Base-by-base conservation (phyloP, 2,329 filamentous ascomycete species). In the Scedosporium minutisporum region DNA sequence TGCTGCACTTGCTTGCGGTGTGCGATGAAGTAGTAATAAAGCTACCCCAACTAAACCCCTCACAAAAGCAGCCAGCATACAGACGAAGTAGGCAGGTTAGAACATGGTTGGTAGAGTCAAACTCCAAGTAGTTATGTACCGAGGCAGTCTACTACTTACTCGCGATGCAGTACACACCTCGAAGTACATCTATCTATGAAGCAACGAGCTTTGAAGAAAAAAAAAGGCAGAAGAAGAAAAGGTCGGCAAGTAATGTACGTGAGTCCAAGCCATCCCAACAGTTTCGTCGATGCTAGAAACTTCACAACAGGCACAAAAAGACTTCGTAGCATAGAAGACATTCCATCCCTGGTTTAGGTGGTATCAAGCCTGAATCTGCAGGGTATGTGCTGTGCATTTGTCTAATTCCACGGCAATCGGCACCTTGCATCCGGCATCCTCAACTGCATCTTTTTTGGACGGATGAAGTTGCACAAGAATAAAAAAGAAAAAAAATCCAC, bases 371-470 rank as follows among this genome's bases (percentile, higher is more conserved):
- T 55, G 51, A 55, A 55, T 55, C 51, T 55, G 51, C 51, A 55
- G 51, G 51, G 21, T 55, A 55, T 55, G 51, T 55, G 51, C 51
- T 21, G 51, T 55, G 51, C 51, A 55, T 55, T 38, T 38, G 23
- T 27, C 51, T 55, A 55, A 55, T 23, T 55, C 51, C 51, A 55
- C 51, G 51, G 51, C 51, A 55, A 55, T 55, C 51, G 51, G 51
- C 51, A 55, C 51, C 51, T 55, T 55, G 51, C 51, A 55, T 55
- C 51, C 51, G 51, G 51, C 51, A 55, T 55, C 51, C 51, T 27
- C 51, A 55, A 55, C 51, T 55, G 51, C 51, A 55, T 27, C n/a
- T 23, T 48, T 55, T 55, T 29, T 55, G 18, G 51, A 55, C 12
- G 51, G 51, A 55, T 23, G 51, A 27, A 23, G 51, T 55, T 55